These are phyloP conservation scores for Pythium myriotylum DNA, from an alignment of 352 stramenopile genomes.

Conservation along the genomic window DNA sequence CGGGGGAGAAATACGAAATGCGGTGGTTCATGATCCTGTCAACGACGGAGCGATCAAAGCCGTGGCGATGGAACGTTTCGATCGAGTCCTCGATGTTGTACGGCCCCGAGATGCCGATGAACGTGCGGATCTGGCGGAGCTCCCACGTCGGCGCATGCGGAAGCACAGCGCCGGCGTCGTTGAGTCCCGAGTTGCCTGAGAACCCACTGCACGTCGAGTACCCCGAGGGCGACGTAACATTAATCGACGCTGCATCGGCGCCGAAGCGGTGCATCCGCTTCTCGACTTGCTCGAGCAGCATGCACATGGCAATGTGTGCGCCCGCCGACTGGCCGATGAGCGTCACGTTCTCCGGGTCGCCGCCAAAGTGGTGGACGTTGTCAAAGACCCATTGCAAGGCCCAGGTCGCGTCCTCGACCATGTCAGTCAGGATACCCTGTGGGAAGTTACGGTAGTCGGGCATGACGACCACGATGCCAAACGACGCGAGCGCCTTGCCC, in stretches of 20 bases:
- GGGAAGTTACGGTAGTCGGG: constrained; percentile 94
- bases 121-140: constrained; percentile 67
- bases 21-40: constrained; percentile 83
- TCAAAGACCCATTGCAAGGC: constrained; percentile 89
- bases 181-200: constrained; percentile 30
- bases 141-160: constrained; percentile 55
- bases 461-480: constrained; percentile 87
- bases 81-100: constrained; percentile 85
- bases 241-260: constrained; percentile 10
- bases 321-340: constrained; percentile 90
- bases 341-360: constrained; percentile 82
- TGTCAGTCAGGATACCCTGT: constrained; percentile 82
- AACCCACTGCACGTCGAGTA: constrained; percentile 34
- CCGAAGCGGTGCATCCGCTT: constrained; percentile 23
- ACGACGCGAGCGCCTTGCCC: constrained; percentile 67
- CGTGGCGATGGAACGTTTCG: constrained; percentile 80
- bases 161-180: constrained; percentile 39
- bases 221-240: constrained; percentile 19
- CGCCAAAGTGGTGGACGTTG: constrained; percentile 84
- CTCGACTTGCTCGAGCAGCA: constrained; percentile 77
- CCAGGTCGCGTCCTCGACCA: constrained; percentile 87
- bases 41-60: constrained; percentile 77
- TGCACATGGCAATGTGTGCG: constrained; percentile 82
- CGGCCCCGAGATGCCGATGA: constrained; percentile 86
- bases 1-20: constrained; percentile 59